Conservation (phyloP, 148 eudicot genomes). For the Rhododendron mucronatum region DNA sequence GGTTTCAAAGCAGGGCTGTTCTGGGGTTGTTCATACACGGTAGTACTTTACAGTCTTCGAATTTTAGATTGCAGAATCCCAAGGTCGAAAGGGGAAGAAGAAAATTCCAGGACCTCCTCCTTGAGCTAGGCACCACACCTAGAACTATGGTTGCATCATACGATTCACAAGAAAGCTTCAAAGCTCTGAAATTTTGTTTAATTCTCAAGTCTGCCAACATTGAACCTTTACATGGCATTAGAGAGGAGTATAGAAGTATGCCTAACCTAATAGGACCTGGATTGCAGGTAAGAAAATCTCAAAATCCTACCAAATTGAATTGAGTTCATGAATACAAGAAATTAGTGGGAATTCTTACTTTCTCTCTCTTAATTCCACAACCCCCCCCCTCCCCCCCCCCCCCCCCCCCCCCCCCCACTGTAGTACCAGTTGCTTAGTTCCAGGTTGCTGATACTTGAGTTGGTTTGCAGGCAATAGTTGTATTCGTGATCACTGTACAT, state of each 20-base stretch:
- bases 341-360: not conserved
- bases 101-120: not conserved
- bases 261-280: not conserved
- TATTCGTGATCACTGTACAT: conserved; percentile 71
- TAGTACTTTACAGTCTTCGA: not conserved
- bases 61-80: not conserved
- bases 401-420: not conserved
- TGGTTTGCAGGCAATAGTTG: conserved; percentile 77
- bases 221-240: not conserved
- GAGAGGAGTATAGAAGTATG: not conserved
- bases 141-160: not conserved
- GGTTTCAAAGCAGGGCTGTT: not conserved
- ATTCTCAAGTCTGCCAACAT: not conserved
- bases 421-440: not conserved
- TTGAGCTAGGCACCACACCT: not conserved
- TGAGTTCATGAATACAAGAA: not conserved
- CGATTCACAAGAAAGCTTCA: not conserved
- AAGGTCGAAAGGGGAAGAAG: not conserved
- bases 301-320: not conserved
- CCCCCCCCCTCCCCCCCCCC: too few relatives aligned
- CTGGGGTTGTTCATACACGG: not conserved
- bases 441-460: conserved; percentile 2
- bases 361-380: not conserved
- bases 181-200: not conserved
- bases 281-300: not conserved